A percentile compares a stretch with the other conserved stretches of the same genome.
phyloP scores from a whole-genome alignment of 306 rosid species.

The Cucumis cinereus region DNA sequence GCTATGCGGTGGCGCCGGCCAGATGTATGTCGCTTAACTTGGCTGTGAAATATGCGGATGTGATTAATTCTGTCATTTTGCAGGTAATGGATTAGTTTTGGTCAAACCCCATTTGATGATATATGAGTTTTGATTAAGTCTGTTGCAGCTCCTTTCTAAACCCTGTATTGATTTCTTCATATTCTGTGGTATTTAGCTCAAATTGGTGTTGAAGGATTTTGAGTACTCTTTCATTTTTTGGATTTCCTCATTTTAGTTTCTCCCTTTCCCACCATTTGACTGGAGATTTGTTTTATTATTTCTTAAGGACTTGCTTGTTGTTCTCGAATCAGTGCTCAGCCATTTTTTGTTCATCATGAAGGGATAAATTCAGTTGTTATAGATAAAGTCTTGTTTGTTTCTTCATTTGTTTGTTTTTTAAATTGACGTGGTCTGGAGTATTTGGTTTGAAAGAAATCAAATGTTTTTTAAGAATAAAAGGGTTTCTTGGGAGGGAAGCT shows the following conservation, averaged over 20 bases:
- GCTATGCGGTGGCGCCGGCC: slow-evolving; percentile 82
- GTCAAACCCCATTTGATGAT: background rate
- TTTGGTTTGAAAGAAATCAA: background rate
- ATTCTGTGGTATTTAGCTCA: background rate
- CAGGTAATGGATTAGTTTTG: slow-evolving; percentile 32
- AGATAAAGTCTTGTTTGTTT: background rate
- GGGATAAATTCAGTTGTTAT: background rate
- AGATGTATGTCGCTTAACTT: slow-evolving; percentile 89
- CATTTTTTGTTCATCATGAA: background rate
- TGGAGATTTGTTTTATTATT: background rate
- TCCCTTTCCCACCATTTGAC: background rate
- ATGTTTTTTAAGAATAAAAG: background rate
- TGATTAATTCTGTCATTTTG: slow-evolving; percentile 57
- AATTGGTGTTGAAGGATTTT: background rate
- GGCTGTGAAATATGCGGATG: slow-evolving; percentile 93
- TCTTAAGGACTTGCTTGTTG: background rate
- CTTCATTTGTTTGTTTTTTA: background rate
- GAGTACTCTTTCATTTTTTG: background rate
- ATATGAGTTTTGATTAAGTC: background rate
- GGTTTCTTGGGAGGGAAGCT: background rate
- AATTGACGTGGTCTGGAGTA: background rate
- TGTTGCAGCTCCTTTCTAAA: background rate
- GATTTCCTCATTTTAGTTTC: background rate
- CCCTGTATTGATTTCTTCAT: background rate
- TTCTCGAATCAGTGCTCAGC: background rate